These are phyloP conservation scores for Combretum micranthum DNA, from an alignment of 345 rosid species.

Conservation along the genomic window DNA sequence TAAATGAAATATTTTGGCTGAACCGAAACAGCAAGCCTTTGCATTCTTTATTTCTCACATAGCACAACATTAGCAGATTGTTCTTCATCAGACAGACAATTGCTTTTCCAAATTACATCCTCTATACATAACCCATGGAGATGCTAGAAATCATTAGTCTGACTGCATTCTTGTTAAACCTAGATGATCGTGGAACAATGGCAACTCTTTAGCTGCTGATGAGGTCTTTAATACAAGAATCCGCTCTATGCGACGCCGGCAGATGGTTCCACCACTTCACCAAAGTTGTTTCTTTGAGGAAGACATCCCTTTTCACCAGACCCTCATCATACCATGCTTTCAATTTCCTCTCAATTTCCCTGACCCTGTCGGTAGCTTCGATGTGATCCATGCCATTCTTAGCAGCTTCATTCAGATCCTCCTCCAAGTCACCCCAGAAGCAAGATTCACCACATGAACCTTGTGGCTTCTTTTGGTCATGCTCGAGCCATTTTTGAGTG, in stretches of 20 bases:
- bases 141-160: too few species aligned
- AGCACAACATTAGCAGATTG: too few species aligned
- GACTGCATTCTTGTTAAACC: too few species aligned
- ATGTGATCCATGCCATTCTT: slow-evolving; percentile 2
- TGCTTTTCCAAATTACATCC: too few species aligned
- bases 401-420: slow-evolving; percentile 24
- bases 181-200: not conserved
- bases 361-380: slow-evolving; percentile 5
- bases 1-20: too few species aligned
- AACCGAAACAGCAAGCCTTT: too few species aligned
- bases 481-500: slow-evolving; percentile 62
- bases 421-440: slow-evolving; percentile 83
- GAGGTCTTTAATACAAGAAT: slow-evolving; percentile 6
- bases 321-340: slow-evolving; percentile 20
- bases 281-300: slow-evolving; percentile 42
- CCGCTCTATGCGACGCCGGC: slow-evolving; percentile 15
- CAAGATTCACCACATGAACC: slow-evolving; percentile 38
- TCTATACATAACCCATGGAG: too few species aligned
- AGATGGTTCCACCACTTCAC: slow-evolving; percentile 37
- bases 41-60: too few species aligned
- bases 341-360: slow-evolving; percentile 13
- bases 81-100: too few species aligned
- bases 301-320: slow-evolving; percentile 26
- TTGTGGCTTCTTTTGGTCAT: slow-evolving; percentile 11
- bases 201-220: not conserved